Percentiles rank a stretch among this genome's conserved stretches.
These are phyloP conservation scores for Alternaria conjuncta DNA, from an alignment of 2,329 filamentous ascomycete genomes.

Conservation along the genomic window DNA sequence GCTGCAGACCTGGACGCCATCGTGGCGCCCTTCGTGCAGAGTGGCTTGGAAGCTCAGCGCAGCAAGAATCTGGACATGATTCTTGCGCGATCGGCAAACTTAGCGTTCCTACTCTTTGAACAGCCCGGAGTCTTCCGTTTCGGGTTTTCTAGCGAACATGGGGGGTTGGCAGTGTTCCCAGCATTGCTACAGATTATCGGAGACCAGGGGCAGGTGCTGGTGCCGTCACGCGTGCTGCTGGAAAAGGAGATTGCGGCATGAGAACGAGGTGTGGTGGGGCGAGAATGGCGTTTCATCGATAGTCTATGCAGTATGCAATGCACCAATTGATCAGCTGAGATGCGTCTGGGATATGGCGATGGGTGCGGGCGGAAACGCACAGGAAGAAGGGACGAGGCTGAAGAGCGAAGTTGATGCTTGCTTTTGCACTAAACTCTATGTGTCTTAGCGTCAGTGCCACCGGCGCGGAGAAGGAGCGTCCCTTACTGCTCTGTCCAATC, in stretches of 20 bases:
- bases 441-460: background rate
- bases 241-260: constrained; percentile 23
- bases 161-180: constrained; percentile 32
- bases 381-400: constrained; percentile 6
- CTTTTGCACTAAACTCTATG: background rate
- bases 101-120: constrained; percentile 31
- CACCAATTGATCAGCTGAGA: background rate
- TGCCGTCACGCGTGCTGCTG: constrained; percentile 16
- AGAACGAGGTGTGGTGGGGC: background rate
- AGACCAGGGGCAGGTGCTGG: constrained; percentile 29
- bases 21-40: constrained; percentile 29
- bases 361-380: background rate
- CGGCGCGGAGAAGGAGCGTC: background rate
- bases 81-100: constrained; percentile 31
- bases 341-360: background rate
- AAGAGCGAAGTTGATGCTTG: constrained; percentile 7
- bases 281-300: background rate
- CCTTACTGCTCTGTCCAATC: background rate
- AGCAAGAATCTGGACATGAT: constrained; percentile 40
- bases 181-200: constrained; percentile 35
- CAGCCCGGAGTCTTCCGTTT: constrained; percentile 41
- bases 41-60: constrained; percentile 23
- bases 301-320: background rate
- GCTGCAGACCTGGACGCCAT: constrained; percentile 26
- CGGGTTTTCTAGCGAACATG: constrained; percentile 24